Percentiles rank a stretch among this genome's conserved stretches.
phyloP scores from a whole-genome alignment of 306 rosid species.

The Rosa chinensis region DNA sequence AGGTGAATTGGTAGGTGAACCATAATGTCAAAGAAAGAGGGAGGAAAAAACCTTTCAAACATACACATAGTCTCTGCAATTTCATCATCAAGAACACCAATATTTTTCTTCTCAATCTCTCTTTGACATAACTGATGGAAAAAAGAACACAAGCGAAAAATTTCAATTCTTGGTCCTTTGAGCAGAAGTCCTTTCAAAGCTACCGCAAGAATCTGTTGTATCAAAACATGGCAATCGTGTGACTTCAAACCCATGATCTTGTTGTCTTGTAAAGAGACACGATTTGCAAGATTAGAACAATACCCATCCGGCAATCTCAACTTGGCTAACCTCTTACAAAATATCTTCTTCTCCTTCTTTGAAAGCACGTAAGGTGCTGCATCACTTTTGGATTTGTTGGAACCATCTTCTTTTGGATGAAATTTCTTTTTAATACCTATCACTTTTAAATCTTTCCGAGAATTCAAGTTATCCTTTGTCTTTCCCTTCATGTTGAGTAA shows the following conservation, averaged over 20 bases:
- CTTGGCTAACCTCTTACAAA: neutral
- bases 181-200: neutral
- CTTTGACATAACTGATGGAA: neutral
- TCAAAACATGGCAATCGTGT: neutral
- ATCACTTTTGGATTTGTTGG: neutral
- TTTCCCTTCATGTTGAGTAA: neutral
- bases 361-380: neutral
- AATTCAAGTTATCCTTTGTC: neutral
- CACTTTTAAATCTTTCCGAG: neutral
- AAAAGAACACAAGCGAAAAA: neutral
- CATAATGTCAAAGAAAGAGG: neutral
- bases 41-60: neutral
- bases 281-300: neutral
- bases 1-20: neutral
- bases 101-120: neutral
- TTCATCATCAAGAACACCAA: neutral
- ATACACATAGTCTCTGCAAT: neutral
- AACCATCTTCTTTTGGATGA: neutral
- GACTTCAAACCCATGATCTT: neutral
- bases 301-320: conserved; percentile 3
- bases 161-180: neutral
- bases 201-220: neutral
- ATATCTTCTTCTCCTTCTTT: neutral
- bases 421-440: neutral
- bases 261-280: neutral